Base-by-base conservation (phyloP, 805 yeast genomes). In the Teunomyces panamensis region DNA sequence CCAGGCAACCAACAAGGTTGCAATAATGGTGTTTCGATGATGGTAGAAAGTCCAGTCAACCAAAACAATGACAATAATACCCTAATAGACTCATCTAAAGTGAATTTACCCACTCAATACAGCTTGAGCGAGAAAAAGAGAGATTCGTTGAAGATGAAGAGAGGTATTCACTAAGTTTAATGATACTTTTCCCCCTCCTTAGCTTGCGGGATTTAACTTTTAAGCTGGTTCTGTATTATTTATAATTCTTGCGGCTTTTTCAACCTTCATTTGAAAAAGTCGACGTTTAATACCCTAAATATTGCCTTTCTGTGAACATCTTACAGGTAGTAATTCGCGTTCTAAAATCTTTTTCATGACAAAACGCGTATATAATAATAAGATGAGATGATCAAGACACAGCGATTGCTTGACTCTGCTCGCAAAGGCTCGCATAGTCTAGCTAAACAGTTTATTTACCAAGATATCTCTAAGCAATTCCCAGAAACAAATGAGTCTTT, bases 91-190 rank as follows among this genome's bases (percentile, higher is more conserved):
- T 51, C 58, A 3, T 43, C 56, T 4, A 49, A 43, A 43, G 55
- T 64, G 28, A 59, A 59, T 49, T 55, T 69, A 45, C 69, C 71
- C 9, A 49, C 59, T 10, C 70, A 67, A 49, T 60, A 63, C 43
- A 66, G 67, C 35, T 58, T 72, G 48, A 69, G 73, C 53, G 78
- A 73, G 47, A 73, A 71, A 61, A 73, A 73, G 59, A 60, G 78
- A 50, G 78, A 73, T 42, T 68, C 74, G 24, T 64, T 73, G 52
- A 73, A 71, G 51, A 54, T 73, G 57, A 73, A 73, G 47, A 62
- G 78, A 59, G 78, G 78, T 29, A 73, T 73, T 27, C 74, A 65
- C 54, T 73, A 58, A 33, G 17, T 10, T 32, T 32, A 32, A 32
- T 32, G 34, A 32, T 6, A 32, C 13, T 13, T n/a, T 30, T 2